These are phyloP conservation scores for Kwoniella pini DNA, from an alignment of 768 basidiomycete genomes.

Conservation along the genomic window DNA sequence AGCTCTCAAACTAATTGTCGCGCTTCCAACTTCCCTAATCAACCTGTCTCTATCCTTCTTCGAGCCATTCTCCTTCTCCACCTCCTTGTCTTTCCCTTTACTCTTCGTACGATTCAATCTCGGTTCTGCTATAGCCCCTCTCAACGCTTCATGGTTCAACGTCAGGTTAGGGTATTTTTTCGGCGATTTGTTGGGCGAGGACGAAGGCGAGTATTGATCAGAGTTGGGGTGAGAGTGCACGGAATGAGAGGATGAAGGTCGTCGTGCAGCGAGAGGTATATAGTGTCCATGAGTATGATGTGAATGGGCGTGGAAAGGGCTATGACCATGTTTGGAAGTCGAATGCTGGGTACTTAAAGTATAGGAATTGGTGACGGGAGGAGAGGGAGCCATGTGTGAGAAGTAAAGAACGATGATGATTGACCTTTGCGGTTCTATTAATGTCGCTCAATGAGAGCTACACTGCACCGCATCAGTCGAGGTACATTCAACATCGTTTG, in stretches of 20 bases:
- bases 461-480: too few species aligned
- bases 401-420: too few species aligned
- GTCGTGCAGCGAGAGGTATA: background rate
- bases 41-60: constrained; percentile 9
- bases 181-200: constrained; percentile 9
- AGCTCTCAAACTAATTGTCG: constrained; percentile 38
- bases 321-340: constrained; percentile 16
- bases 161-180: constrained; percentile 3
- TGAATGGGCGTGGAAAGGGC: constrained; percentile 5
- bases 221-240: background rate
- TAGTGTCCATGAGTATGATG: constrained; percentile 4
- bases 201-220: constrained; percentile 1
- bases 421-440: too few species aligned
- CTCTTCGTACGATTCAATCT: constrained; percentile 13
- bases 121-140: background rate
- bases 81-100: constrained; percentile 19
- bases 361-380: background rate
- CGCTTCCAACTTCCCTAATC: constrained; percentile 35
- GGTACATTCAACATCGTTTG: too few species aligned
- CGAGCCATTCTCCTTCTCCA: constrained; percentile 8
- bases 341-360: background rate
- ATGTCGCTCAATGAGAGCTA: too few species aligned
- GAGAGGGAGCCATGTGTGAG: background rate
- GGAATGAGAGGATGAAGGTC: background rate
- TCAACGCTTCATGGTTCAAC: background rate